These are phyloP conservation scores for Besnoitia besnoiti DNA, from an alignment of 169 alveolate genomes.

Conservation along the genomic window DNA sequence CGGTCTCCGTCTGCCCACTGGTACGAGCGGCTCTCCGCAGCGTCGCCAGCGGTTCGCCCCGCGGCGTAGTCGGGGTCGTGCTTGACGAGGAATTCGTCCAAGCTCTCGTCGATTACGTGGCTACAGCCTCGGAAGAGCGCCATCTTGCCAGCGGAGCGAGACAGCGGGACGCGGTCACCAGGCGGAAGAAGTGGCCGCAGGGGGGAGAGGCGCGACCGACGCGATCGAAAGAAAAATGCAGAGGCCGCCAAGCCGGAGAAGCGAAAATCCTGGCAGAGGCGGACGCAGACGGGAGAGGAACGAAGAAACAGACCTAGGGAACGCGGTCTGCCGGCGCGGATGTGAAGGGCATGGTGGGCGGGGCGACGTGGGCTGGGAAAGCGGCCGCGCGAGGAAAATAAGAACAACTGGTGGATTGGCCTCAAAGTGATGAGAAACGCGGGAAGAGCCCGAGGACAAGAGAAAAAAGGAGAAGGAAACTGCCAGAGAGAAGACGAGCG, in stretches of 20 bases:
- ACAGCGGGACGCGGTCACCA: too few relatives aligned
- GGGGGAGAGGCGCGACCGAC: neutral
- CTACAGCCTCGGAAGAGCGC: constrained; percentile 33
- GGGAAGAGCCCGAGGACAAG: neutral
- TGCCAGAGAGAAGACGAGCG: neutral
- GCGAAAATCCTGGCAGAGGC: neutral
- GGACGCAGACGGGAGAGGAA: too few relatives aligned
- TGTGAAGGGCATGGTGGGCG: too few relatives aligned
- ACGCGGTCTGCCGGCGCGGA: too few relatives aligned
- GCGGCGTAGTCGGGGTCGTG: constrained; percentile 29
- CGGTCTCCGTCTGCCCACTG: neutral
- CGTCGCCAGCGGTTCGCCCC: neutral
- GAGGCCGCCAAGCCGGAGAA: neutral
- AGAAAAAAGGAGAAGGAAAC: neutral
- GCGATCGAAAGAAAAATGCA: neutral
- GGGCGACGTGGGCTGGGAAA: too few relatives aligned
- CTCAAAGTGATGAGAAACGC: neutral
- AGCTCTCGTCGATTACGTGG: constrained; percentile 19
- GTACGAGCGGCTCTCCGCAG: neutral
- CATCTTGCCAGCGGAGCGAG: neutral
- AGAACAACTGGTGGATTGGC: neutral
- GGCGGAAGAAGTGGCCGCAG: neutral
- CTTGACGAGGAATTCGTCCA: constrained; percentile 28
- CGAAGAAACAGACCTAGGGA: too few relatives aligned
- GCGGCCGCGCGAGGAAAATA: too few relatives aligned